Base-by-base conservation (phyloP, 192 early-diverging fungal species). In the Coemansia sp. region DNA sequence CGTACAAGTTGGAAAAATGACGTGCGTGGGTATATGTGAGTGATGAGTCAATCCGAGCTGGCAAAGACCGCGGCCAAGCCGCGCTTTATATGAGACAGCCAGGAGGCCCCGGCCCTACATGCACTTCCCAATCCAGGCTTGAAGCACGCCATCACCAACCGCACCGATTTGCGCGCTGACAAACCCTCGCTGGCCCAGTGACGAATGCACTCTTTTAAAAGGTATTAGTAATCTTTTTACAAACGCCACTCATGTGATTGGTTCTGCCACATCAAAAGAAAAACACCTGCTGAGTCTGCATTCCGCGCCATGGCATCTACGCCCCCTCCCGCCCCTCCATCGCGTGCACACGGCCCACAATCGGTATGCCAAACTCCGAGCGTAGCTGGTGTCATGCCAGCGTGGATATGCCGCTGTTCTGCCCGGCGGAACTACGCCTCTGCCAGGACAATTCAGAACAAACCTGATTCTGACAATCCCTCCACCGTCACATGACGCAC, bases 361-460 rank as follows among this genome's bases (percentile, higher is more conserved):
- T 44, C 38, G 38, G 38, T 0, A 14, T 3, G 38, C 38, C 16
- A 44, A 44, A 9, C 38, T 9, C 38, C 38, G 38, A 44, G 38
- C 38, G 16, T 16, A 4, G 38, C 38, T 16, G 14, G 38, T 44
- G 38, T 14, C 9, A 44, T 44, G 38, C 16, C 38, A 44, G 38
- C 38, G 16, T 3, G 38, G 38, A 44, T 44, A 44, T 44, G 38
- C 38, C 8, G 34, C 10, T 38, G 34, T 9, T 38, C 34, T 38
- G 34, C 34, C 10, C 10, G 10, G 34, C 34, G 38, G 38, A 44
- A 44, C 4, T 44, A 16, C 16, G 38, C 14, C 10, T 53, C 2
- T 53, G 51, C 51, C 22, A 9, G 8, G 14, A 10, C n/a, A 44
- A 58, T 44, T 44, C n/a, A 32, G 44, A 58, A 38, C n/a, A 58